A percentile compares a stretch with the other conserved stretches of the same genome.
Evolutionary conservation across 805 yeast species (phyloP).

Genomic region (Metschnikowia continentalis): DNA sequence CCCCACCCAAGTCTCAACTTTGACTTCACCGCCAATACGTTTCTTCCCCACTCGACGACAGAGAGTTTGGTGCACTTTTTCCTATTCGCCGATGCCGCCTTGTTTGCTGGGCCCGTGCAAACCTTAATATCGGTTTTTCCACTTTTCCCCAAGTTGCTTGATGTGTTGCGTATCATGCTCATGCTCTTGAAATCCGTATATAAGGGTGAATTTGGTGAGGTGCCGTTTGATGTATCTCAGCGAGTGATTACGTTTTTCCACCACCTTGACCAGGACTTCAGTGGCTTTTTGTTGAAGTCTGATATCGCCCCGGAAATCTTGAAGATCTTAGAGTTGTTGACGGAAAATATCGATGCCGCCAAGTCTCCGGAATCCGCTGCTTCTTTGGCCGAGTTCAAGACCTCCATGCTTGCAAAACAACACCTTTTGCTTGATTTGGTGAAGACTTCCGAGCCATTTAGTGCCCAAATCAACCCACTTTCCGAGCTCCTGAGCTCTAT

Average conservation of each 20-base stretch:
- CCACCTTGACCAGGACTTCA: slow-evolving; percentile 54
- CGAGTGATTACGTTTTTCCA: slow-evolving; percentile 52
- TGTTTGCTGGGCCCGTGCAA: slow-evolving; percentile 11
- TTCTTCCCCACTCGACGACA: slow-evolving; percentile 47
- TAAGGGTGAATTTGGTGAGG: slow-evolving; percentile 23
- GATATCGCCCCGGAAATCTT: slow-evolving; percentile 56
- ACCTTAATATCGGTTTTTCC: slow-evolving; percentile 30
- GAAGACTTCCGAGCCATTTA: slow-evolving; percentile 4
- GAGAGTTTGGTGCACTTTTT: slow-evolving; percentile 79
- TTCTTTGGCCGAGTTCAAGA: slow-evolving; percentile 50
- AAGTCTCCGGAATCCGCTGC: slow-evolving; percentile 2
- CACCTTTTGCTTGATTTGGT: slow-evolving; percentile 27
- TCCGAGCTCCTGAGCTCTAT: slow-evolving; percentile 34
- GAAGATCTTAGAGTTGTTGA: slow-evolving; percentile 48
- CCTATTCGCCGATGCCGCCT: slow-evolving; percentile 29
- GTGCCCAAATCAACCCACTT: slow-evolving; percentile 18
- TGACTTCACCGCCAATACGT: slow-evolving; percentile 38
- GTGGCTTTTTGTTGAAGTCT: slow-evolving; percentile 67
- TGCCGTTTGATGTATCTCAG: slow-evolving; percentile 33
- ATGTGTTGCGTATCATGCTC: slow-evolving; percentile 21
- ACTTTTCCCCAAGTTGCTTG: slow-evolving; percentile 31
- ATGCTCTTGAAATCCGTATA: slow-evolving; percentile 19
- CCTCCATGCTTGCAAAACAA: slow-evolving; percentile 50
- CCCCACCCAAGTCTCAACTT: slow-evolving; percentile 40
- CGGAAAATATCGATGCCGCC: slow-evolving; percentile 2